phyloP scores from a whole-genome alignment of 306 rosid genomes.

The Calophaca sinica region DNA sequence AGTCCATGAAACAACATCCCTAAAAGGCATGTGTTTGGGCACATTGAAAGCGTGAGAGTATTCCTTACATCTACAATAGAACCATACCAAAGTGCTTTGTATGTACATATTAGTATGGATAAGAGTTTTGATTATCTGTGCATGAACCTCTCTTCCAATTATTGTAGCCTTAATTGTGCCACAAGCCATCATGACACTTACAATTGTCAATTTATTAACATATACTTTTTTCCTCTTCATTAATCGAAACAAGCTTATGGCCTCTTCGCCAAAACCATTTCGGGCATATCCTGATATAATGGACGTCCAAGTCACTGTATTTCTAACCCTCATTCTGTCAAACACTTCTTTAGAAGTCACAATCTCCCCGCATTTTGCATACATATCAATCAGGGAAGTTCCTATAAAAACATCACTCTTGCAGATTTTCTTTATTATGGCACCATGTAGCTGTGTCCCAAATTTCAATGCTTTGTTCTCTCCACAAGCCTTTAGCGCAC shows the following conservation, averaged over 20 bases:
- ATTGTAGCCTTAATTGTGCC: slow-evolving; percentile 71
- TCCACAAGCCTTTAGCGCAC: slow-evolving; percentile 88
- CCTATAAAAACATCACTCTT: slow-evolving; percentile 80
- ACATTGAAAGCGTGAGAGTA: slow-evolving; percentile 69
- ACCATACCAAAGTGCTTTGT: slow-evolving; percentile 90
- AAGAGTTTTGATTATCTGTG: slow-evolving; percentile 63
- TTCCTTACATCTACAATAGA: slow-evolving; percentile 82
- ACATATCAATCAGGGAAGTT: slow-evolving; percentile 84
- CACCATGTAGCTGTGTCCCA: slow-evolving; percentile 84
- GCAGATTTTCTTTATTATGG: slow-evolving; percentile 67
- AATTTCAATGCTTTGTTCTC: slow-evolving; percentile 63
- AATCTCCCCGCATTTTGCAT: slow-evolving; percentile 86
- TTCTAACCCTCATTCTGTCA: slow-evolving; percentile 69
- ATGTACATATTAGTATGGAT: slow-evolving; percentile 56
- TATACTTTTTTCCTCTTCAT: slow-evolving; percentile 70
- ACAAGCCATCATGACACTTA: slow-evolving; percentile 81
- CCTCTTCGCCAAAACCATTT: slow-evolving; percentile 79
- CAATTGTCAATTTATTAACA: slow-evolving; percentile 69
- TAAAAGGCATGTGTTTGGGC: slow-evolving; percentile 73
- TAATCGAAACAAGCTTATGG: slow-evolving; percentile 63
- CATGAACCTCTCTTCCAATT: slow-evolving; percentile 85
- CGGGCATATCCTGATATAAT: slow-evolving; percentile 92
- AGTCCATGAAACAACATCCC: slow-evolving; percentile 94
- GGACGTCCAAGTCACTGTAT: slow-evolving; percentile 95
- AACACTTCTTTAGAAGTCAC: slow-evolving; percentile 69